phyloP scores from a whole-genome alignment of 2,329 filamentous ascomycete genomes.

The Epichloe bromicola region DNA sequence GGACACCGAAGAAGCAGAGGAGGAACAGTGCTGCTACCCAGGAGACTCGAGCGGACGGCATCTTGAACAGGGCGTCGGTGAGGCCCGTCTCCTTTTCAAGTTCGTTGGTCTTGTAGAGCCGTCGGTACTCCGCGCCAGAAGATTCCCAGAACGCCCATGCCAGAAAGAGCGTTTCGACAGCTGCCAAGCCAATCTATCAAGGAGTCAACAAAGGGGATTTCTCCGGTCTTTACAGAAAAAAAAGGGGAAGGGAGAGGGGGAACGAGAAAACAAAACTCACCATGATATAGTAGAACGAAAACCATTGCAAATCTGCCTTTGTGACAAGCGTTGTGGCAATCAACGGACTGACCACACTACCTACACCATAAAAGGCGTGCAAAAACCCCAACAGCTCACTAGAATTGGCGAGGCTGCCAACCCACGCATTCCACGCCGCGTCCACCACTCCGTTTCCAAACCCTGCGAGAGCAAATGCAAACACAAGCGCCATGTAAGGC shows the following conservation, averaged over 20 bases:
- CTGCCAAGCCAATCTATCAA: slow-evolving; percentile 41
- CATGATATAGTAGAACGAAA: slow-evolving; percentile 64
- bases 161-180: slow-evolving; percentile 37
- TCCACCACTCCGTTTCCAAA: slow-evolving; percentile 54
- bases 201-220: too few species aligned
- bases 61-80: slow-evolving; percentile 25
- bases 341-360: slow-evolving; percentile 55
- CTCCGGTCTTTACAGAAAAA: too few species aligned
- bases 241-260: too few species aligned
- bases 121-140: slow-evolving; percentile 9
- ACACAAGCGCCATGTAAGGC: slow-evolving; percentile 49
- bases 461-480: slow-evolving; percentile 49
- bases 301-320: slow-evolving; percentile 49
- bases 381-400: slow-evolving; percentile 55
- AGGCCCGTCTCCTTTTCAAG: slow-evolving; percentile 6
- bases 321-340: slow-evolving; percentile 60
- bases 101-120: slow-evolving; percentile 7
- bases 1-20: slow-evolving; percentile 59
- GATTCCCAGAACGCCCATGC: slow-evolving; percentile 45
- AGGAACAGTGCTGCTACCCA: slow-evolving; percentile 64
- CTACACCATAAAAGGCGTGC: slow-evolving; percentile 52
- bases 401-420: slow-evolving; percentile 53
- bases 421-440: slow-evolving; percentile 35
- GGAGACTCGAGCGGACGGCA: slow-evolving; percentile 37
- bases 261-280: slow-evolving; percentile 24